Evolutionary conservation across 306 rosid genomes (phyloP).

Genomic region (Cicer arietinum): DNA sequence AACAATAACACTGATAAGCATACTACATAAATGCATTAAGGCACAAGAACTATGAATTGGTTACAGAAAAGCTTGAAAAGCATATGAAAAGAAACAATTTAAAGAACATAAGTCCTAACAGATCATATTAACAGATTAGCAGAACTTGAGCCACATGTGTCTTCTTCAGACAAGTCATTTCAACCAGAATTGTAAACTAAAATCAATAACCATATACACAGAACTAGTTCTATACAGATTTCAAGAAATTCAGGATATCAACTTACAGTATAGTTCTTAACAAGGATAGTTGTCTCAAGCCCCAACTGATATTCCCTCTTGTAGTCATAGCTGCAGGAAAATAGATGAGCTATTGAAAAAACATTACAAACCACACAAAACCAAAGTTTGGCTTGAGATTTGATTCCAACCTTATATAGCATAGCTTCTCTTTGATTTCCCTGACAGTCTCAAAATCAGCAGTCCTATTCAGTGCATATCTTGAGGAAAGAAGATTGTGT

Average conservation of each 20-base stretch:
- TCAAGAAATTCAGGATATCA: slow-evolving; percentile 35
- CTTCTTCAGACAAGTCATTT: slow-evolving; percentile 38
- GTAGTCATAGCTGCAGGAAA: slow-evolving; percentile 85
- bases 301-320: slow-evolving; percentile 99
- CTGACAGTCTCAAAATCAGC: slow-evolving; percentile 99
- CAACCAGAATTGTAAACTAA: slow-evolving; percentile 30
- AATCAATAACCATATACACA: slow-evolving; percentile 22
- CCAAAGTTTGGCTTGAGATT: slow-evolving; percentile 30
- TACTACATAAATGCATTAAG: slow-evolving; percentile 24
- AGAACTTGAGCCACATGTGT: slow-evolving; percentile 26
- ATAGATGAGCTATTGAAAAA: slow-evolving; percentile 40
- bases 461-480: slow-evolving; percentile 90
- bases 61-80: slow-evolving; percentile 34
- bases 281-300: slow-evolving; percentile 98
- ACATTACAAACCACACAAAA: slow-evolving; percentile 32
- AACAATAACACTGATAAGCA: background rate
- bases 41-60: background rate
- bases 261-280: slow-evolving; percentile 92
- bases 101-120: background rate
- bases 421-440: slow-evolving; percentile 97
- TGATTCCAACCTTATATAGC: slow-evolving; percentile 80
- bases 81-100: slow-evolving; percentile 13
- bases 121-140: slow-evolving; percentile 3
- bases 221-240: slow-evolving; percentile 31
- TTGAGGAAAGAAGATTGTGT: slow-evolving; percentile 51